phyloP scores from a whole-genome alignment of 2,329 filamentous ascomycete genomes.

The Sclerotinia borealis region DNA sequence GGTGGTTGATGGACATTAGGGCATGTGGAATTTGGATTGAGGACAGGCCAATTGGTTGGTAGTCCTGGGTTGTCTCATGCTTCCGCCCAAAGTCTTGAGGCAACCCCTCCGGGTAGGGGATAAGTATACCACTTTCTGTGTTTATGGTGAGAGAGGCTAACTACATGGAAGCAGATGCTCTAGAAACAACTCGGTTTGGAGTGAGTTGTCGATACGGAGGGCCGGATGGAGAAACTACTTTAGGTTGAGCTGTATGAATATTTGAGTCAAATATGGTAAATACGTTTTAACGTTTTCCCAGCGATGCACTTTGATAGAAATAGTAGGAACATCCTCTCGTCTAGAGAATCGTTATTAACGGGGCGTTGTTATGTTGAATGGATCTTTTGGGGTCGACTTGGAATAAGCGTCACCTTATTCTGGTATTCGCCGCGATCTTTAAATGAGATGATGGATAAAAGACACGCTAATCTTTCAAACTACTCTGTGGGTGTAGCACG shows the following conservation, averaged over 20 bases:
- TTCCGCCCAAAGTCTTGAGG: slow-evolving; percentile 17
- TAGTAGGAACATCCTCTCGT: slow-evolving; percentile 63
- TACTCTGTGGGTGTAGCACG: slow-evolving; percentile 6
- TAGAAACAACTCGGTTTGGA: too few relatives aligned
- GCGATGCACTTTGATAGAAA: slow-evolving; percentile 66
- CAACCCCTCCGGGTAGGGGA: slow-evolving; percentile 32
- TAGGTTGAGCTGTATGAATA: neutral
- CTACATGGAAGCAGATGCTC: neutral
- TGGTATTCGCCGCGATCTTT: slow-evolving; percentile 28
- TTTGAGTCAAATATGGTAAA: neutral
- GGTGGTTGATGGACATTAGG: neutral
- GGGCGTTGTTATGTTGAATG: slow-evolving; percentile 61
- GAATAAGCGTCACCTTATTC: slow-evolving; percentile 33
- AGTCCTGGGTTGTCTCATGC: slow-evolving; percentile 31
- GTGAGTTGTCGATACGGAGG: neutral
- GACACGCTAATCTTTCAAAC: slow-evolving; percentile 32
- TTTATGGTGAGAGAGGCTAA: neutral
- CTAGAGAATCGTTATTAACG: slow-evolving; percentile 69
- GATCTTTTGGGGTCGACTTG: slow-evolving; percentile 17
- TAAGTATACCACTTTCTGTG: slow-evolving; percentile 25
- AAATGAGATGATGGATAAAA: slow-evolving; percentile 30
- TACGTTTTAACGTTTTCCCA: slow-evolving; percentile 39
- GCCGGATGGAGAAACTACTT: neutral
- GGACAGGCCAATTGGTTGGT: slow-evolving; percentile 29
- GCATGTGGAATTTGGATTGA: neutral